These are phyloP conservation scores for Amanita jacksonii DNA, from an alignment of 768 basidiomycete genomes.

Conservation along the genomic window DNA sequence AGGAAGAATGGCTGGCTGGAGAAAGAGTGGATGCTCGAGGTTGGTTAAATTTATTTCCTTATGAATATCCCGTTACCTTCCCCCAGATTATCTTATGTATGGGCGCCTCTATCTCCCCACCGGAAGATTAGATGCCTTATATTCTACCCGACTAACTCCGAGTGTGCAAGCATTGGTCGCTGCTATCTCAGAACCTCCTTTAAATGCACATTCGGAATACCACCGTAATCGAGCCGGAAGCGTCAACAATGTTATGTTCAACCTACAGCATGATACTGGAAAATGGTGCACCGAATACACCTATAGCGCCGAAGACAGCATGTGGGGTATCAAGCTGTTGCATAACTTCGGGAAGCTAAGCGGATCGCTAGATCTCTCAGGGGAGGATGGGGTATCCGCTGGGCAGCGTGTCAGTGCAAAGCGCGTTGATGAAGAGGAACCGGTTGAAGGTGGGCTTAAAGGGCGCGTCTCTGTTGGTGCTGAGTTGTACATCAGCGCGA, in stretches of 20 bases:
- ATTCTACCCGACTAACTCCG: slow-evolving; percentile 70
- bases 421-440: slow-evolving; percentile 93
- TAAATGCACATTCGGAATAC: slow-evolving; percentile 31
- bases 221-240: slow-evolving; percentile 35
- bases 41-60: slow-evolving; percentile 22
- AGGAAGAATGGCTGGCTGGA: slow-evolving; percentile 78
- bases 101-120: slow-evolving; percentile 88
- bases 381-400: slow-evolving; percentile 22
- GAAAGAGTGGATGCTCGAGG: slow-evolving; percentile 69
- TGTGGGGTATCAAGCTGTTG: slow-evolving; percentile 82
- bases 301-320: slow-evolving; percentile 89
- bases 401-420: slow-evolving; percentile 35
- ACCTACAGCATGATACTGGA: slow-evolving; percentile 86
- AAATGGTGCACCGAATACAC: slow-evolving; percentile 92
- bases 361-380: slow-evolving; percentile 22
- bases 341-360: slow-evolving; percentile 85
- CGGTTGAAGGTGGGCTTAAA: slow-evolving; percentile 82
- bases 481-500: slow-evolving; percentile 88
- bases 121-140: slow-evolving; percentile 81
- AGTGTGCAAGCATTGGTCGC: slow-evolving; percentile 79
- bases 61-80: slow-evolving; percentile 8
- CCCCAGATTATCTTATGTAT: slow-evolving; percentile 83
- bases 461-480: slow-evolving; percentile 90
- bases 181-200: slow-evolving; percentile 75
- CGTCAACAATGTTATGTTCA: slow-evolving; percentile 69